phyloP scores from a whole-genome alignment of 768 basidiomycete species.

The Hypholoma sublateritium region DNA sequence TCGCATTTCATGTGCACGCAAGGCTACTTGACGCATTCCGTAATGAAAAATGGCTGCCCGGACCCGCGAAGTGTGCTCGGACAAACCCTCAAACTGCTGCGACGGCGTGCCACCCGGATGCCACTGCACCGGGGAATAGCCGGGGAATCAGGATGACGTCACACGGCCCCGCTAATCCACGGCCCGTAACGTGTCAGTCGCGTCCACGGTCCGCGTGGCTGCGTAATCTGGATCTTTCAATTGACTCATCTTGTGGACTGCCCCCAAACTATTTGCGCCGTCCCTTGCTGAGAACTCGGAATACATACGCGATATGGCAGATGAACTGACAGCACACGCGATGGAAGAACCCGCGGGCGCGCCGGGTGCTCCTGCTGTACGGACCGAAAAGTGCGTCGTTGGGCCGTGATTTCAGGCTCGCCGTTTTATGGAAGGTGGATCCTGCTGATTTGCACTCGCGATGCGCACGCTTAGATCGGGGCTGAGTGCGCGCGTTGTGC shows the following conservation, averaged over 20 bases:
- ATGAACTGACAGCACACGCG: not conserved
- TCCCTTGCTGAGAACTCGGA: not conserved
- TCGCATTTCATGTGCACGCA: constrained; percentile 3
- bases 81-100: not conserved
- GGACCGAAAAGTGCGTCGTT: not conserved
- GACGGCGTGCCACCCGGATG: not conserved
- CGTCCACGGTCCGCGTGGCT: not conserved
- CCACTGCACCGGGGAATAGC: not conserved
- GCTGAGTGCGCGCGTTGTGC: constrained; percentile 44
- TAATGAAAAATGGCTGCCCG: not conserved
- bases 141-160: constrained; percentile 5
- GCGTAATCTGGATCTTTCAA: constrained; percentile 2
- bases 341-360: not conserved
- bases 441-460: not conserved
- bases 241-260: not conserved
- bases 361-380: not conserved
- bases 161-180: not conserved
- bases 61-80: not conserved
- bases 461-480: constrained; percentile 12
- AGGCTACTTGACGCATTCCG: not conserved
- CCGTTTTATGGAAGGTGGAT: not conserved
- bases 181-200: not conserved
- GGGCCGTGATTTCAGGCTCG: not conserved
- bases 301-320: not conserved
- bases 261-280: not conserved